These are phyloP conservation scores for Naegleria gruberi DNA, from an alignment of 208 protist species.

Conservation along the genomic window DNA sequence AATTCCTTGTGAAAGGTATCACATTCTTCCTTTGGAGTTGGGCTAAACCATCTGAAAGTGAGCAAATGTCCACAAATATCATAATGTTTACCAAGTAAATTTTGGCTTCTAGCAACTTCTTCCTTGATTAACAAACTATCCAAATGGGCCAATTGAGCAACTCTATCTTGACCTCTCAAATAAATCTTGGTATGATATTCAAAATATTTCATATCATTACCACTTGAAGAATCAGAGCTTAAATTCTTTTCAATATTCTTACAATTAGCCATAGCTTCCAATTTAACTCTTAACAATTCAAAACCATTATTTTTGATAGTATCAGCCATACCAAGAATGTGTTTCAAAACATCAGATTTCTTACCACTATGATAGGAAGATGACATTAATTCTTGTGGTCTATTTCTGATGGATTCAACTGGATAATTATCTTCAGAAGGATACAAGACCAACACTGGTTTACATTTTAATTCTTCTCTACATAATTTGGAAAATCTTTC, in stretches of 20 bases:
- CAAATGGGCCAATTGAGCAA: neutral
- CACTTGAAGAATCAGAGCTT: neutral
- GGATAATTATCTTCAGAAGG: neutral
- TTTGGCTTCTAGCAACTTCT: neutral
- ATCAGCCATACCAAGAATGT: neutral
- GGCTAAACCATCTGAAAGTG: neutral
- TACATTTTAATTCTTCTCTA: neutral
- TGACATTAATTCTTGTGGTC: neutral
- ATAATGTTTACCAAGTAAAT: neutral
- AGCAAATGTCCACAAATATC: neutral
- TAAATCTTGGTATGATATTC: neutral
- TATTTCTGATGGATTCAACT: neutral
- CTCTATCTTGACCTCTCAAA: neutral
- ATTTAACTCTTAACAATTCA: neutral
- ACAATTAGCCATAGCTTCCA: neutral
- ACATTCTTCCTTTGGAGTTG: neutral
- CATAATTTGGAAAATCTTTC: neutral
- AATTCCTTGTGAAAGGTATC: neutral
- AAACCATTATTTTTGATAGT: neutral
- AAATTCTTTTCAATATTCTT: neutral
- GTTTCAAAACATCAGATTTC: neutral
- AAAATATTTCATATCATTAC: neutral
- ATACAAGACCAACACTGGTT: neutral
- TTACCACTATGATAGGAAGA: neutral
- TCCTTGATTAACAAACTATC: neutral